Conservation (phyloP, 352 stramenopile genomes). For the Pilasporangium apinafurcum region DNA sequence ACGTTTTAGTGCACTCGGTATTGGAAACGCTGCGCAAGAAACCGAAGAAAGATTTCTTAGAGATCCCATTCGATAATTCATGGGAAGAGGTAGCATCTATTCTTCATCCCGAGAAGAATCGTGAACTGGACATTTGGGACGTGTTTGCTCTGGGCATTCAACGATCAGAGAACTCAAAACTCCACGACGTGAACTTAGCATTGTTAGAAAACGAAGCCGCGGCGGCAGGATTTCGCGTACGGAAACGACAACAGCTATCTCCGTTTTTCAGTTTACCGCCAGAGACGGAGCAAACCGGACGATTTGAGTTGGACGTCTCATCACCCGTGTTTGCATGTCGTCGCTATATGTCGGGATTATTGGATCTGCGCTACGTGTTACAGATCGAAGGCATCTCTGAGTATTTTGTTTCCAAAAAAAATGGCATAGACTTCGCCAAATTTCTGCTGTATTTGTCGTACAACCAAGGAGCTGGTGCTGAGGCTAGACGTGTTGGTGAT, state of each 20-base stretch:
- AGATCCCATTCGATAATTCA: constrained; percentile 36
- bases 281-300: constrained; percentile 52
- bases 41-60: constrained; percentile 27
- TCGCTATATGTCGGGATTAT: constrained; percentile 94
- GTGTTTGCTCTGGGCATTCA: constrained; percentile 62
- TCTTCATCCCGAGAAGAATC: constrained; percentile 21
- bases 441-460: constrained; percentile 76
- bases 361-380: constrained; percentile 97
- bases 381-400: constrained; percentile 95
- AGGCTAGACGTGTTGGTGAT: constrained; percentile 53
- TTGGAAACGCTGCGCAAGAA: constrained; percentile 66
- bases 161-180: constrained; percentile 19
- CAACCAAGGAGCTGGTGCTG: constrained; percentile 67
- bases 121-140: constrained; percentile 54
- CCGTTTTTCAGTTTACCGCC: constrained; percentile 45
- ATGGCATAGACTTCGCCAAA: constrained; percentile 36
- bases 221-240: constrained; percentile 27
- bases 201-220: constrained; percentile 36
- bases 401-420: constrained; percentile 80
- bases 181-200: constrained; percentile 44
- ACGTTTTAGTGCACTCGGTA: constrained; percentile 64
- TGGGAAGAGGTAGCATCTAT: constrained; percentile 38
- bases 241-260: constrained; percentile 24
- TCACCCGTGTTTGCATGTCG: constrained; percentile 91
- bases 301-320: constrained; percentile 72